phyloP scores from a whole-genome alignment of 2,329 filamentous ascomycete species.

The Cryphonectria naterciae region DNA sequence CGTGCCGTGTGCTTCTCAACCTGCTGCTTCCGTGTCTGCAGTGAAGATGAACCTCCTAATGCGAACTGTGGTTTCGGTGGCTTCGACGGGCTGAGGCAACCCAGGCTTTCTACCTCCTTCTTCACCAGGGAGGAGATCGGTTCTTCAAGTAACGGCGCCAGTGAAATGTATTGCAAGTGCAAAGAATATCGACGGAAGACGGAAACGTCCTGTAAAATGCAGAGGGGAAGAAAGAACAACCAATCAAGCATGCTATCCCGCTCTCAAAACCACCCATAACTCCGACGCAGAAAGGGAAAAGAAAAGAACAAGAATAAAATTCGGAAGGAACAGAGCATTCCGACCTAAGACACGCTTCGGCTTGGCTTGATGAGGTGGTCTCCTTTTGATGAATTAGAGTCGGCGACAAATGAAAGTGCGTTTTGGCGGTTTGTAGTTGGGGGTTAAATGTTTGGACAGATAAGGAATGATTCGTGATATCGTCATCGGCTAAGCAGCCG shows the following conservation, averaged over 20 bases:
- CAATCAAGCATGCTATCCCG: slow-evolving; percentile 19
- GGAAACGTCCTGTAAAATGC: slow-evolving; percentile 23
- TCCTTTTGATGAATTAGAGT: slow-evolving; percentile 20
- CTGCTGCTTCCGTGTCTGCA: background rate
- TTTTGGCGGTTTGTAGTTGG: slow-evolving; percentile 19
- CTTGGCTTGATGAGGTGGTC: background rate
- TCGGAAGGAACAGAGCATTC: slow-evolving; percentile 6
- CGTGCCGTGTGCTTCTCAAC: background rate
- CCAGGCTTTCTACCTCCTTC: background rate
- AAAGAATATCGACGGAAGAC: slow-evolving; percentile 13
- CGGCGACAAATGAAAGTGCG: slow-evolving; percentile 24
- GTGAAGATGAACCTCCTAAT: background rate
- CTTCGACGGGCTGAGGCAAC: background rate
- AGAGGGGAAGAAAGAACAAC: slow-evolving; percentile 3
- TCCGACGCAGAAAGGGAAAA: slow-evolving; percentile 21
- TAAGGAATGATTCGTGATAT: slow-evolving; percentile 24
- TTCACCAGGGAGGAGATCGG: background rate
- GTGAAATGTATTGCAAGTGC: slow-evolving; percentile 19
- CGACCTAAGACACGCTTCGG: slow-evolving; percentile 3
- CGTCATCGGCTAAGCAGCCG: slow-evolving; percentile 25
- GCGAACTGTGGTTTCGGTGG: background rate
- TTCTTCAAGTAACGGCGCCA: slow-evolving; percentile 1
- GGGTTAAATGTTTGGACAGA: slow-evolving; percentile 9
- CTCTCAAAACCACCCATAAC: slow-evolving; percentile 23
- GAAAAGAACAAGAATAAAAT: background rate